Conservation (phyloP, 495 filamentous ascomycete genomes). For the Penicillium egyptiacum region DNA sequence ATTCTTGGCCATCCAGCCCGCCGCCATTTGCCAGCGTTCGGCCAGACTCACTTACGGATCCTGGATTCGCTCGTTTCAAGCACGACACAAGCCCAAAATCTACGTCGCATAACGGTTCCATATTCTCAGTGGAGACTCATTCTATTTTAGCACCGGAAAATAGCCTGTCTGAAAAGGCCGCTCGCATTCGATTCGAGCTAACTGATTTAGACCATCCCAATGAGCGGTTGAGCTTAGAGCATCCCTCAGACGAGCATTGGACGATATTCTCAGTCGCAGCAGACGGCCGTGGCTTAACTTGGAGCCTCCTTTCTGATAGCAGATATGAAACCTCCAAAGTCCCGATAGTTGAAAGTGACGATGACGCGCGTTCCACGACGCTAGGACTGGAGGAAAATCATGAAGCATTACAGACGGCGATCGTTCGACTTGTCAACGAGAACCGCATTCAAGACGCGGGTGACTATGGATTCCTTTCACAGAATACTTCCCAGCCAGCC, state of each 20-base stretch:
- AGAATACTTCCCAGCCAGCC: neutral
- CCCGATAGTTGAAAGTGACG: slow-evolving; percentile 31
- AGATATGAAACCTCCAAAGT: slow-evolving; percentile 16
- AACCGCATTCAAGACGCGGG: slow-evolving; percentile 57
- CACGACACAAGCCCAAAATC: slow-evolving; percentile 18
- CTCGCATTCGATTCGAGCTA: slow-evolving; percentile 47
- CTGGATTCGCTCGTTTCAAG: slow-evolving; percentile 32
- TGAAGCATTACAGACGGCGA: slow-evolving; percentile 77
- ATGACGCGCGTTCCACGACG: slow-evolving; percentile 62
- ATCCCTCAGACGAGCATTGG: slow-evolving; percentile 47
- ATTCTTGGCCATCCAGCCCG: slow-evolving; percentile 17
- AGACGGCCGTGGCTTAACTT: slow-evolving; percentile 65
- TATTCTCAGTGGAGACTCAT: slow-evolving; percentile 33
- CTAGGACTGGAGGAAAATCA: slow-evolving; percentile 78
- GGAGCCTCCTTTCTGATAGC: slow-evolving; percentile 58
- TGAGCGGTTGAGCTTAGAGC: slow-evolving; percentile 36
- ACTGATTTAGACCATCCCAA: slow-evolving; percentile 41
- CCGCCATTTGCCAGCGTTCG: slow-evolving; percentile 12
- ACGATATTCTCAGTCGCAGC: slow-evolving; percentile 70
- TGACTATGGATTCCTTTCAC: slow-evolving; percentile 13
- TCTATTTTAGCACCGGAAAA: slow-evolving; percentile 29
- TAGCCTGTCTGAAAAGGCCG: slow-evolving; percentile 34
- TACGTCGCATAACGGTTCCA: slow-evolving; percentile 23
- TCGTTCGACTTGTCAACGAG: slow-evolving; percentile 77
- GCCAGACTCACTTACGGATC: slow-evolving; percentile 22